Percentiles rank a stretch among this genome's conserved stretches.
phyloP scores from a whole-genome alignment of 495 filamentous ascomycete genomes.

The Recurvomyces mirabilis region DNA sequence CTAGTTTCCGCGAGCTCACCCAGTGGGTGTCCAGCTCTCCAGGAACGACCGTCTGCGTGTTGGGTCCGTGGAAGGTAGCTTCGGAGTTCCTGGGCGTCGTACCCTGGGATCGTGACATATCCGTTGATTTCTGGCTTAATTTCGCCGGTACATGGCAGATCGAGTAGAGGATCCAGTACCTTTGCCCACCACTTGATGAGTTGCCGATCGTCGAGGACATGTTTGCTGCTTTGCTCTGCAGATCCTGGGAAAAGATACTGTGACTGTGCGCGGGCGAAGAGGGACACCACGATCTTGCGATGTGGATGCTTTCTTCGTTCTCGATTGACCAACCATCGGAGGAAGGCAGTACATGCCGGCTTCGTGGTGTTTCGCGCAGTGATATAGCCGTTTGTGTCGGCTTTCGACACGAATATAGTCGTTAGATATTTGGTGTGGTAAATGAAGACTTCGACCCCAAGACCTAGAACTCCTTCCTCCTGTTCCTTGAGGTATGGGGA shows the following conservation, averaged over 20 bases:
- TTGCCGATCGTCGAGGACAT: conserved; percentile 83
- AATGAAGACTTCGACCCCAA: conserved; percentile 57
- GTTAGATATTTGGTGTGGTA: conserved; percentile 67
- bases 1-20: conserved; percentile 42
- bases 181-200: conserved; percentile 93
- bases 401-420: conserved; percentile 90
- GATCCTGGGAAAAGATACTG: conserved; percentile 95
- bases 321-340: conserved; percentile 58
- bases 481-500: conserved; percentile 34
- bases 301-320: conserved; percentile 45
- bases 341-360: conserved; percentile 60
- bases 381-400: conserved; percentile 87
- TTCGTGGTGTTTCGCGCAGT: conserved; percentile 58
- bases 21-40: conserved; percentile 49
- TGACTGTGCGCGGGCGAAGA: conserved; percentile 85
- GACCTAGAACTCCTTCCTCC: conserved; percentile 43
- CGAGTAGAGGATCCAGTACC: conserved; percentile 62
- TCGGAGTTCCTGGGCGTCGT: conserved; percentile 62
- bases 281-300: conserved; percentile 68
- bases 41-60: conserved; percentile 19
- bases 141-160: background rate
- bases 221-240: conserved; percentile 71
- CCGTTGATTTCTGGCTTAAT: conserved; percentile 37
- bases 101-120: conserved; percentile 78
- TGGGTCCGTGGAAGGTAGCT: conserved; percentile 44